Percentiles rank a stretch among this genome's conserved stretches.
Conservation (phyloP, 805 yeast genomes). For the Metschnikowia noctiluminum region DNA sequence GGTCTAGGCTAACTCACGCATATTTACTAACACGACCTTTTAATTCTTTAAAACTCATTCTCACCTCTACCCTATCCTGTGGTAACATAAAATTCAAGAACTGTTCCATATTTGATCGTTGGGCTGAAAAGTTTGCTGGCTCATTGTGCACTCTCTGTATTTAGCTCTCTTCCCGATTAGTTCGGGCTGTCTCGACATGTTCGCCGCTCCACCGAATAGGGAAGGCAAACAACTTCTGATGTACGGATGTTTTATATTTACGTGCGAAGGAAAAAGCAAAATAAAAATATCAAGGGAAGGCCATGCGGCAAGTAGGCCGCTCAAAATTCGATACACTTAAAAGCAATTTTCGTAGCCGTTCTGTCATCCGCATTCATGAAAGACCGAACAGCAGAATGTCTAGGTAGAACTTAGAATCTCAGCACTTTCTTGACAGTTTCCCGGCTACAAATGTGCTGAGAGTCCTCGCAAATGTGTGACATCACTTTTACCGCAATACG, state of each 20-base stretch:
- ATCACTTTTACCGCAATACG: conserved; percentile 6
- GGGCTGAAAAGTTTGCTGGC: conserved; percentile 3
- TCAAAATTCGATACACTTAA: background rate
- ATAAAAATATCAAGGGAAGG: too few relatives aligned
- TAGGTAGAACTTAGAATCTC: too few relatives aligned
- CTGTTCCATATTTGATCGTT: background rate
- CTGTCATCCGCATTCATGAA: background rate
- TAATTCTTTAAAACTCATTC: too few relatives aligned
- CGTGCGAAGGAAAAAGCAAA: conserved; percentile 6
- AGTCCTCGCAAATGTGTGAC: conserved; percentile 2
- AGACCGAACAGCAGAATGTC: too few relatives aligned
- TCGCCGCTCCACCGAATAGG: conserved; percentile 10
- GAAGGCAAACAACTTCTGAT: conserved; percentile 8
- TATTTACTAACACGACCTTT: too few relatives aligned
- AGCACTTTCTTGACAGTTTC: too few relatives aligned
- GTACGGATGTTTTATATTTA: conserved; percentile 1
- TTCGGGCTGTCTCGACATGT: conserved; percentile 8
- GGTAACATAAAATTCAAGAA: background rate
- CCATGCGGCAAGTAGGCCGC: conserved; percentile 5
- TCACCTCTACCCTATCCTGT: too few relatives aligned
- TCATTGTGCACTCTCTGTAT: conserved; percentile 12
- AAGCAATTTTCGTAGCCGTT: too few relatives aligned
- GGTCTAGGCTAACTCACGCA: too few relatives aligned
- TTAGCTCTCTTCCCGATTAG: conserved; percentile 7
- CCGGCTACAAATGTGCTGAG: conserved; percentile 2